phyloP scores from a whole-genome alignment of 73 alveolate genomes.

The Durusdinium trenchii region DNA sequence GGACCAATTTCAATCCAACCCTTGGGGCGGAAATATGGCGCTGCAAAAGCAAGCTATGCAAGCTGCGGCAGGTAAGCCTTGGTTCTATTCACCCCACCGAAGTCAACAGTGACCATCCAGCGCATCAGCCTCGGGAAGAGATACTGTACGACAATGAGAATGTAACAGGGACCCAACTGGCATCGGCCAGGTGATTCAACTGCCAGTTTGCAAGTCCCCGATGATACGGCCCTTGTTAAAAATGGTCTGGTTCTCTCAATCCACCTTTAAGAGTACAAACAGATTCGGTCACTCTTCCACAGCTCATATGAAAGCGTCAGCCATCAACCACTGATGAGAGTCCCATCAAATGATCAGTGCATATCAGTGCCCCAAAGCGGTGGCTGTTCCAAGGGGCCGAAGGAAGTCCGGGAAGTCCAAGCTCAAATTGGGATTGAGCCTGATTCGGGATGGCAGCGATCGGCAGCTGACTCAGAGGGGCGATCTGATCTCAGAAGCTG shows the following conservation, averaged over 20 bases:
- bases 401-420: conserved; percentile 90
- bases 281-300: neutral
- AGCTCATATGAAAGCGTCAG: neutral
- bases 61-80: neutral
- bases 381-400: neutral
- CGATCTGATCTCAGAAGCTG: neutral
- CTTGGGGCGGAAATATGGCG: neutral
- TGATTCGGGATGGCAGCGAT: neutral
- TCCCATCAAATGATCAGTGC: neutral
- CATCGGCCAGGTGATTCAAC: too few relatives aligned
- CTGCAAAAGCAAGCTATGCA: neutral
- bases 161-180: too few relatives aligned
- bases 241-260: too few relatives aligned
- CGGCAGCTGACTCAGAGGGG: neutral
- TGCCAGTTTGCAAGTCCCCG: too few relatives aligned
- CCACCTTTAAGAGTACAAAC: neutral
- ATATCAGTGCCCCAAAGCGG: neutral
- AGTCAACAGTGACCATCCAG: conserved; percentile 92
- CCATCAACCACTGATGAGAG: neutral
- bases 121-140: conserved; percentile 54
- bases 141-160: neutral
- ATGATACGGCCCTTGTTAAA: too few relatives aligned
- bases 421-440: conserved; percentile 63
- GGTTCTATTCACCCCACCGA: conserved; percentile 60
- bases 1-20: conserved; percentile 7